phyloP scores from a whole-genome alignment of 176 grass and related monocot species.

The Carex myosuroides region DNA sequence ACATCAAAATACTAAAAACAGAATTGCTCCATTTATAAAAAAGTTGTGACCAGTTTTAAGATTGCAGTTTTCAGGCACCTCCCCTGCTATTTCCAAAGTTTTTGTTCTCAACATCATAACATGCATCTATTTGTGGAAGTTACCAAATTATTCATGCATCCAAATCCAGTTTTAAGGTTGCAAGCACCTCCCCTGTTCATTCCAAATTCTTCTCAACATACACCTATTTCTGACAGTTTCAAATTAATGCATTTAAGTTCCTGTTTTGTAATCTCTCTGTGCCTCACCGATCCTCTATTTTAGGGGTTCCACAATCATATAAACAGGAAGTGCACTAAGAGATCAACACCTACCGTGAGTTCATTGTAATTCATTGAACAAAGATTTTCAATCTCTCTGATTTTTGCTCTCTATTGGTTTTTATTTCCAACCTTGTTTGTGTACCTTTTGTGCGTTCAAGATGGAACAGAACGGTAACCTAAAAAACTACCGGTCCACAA shows the following conservation, averaged over 20 bases:
- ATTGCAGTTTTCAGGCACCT: too few species aligned
- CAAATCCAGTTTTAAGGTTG: not conserved
- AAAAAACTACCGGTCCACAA: slow-evolving; percentile 26
- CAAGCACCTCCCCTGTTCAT: not conserved
- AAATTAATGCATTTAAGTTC: not conserved
- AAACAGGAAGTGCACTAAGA: not conserved
- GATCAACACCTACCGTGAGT: not conserved
- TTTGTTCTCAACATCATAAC: too few species aligned
- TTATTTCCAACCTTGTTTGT: not conserved
- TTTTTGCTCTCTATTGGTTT: not conserved
- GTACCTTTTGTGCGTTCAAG: slow-evolving; percentile 14
- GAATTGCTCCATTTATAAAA: not conserved
- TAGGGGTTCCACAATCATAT: not conserved
- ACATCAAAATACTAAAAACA: not conserved
- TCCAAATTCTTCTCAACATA: not conserved
- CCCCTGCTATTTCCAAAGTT: too few species aligned
- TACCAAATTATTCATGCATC: too few species aligned
- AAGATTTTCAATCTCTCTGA: not conserved
- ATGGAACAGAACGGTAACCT: slow-evolving; percentile 38
- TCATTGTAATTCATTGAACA: not conserved
- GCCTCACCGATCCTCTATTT: not conserved
- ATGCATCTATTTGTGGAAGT: too few species aligned
- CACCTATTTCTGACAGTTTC: not conserved
- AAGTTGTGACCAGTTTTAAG: too few species aligned
- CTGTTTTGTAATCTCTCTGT: not conserved